Evolutionary conservation across 352 stramenopile genomes (phyloP), one percentile per base, ranked within the genome.

Genomic region (Phytopythium aichiense): DNA sequence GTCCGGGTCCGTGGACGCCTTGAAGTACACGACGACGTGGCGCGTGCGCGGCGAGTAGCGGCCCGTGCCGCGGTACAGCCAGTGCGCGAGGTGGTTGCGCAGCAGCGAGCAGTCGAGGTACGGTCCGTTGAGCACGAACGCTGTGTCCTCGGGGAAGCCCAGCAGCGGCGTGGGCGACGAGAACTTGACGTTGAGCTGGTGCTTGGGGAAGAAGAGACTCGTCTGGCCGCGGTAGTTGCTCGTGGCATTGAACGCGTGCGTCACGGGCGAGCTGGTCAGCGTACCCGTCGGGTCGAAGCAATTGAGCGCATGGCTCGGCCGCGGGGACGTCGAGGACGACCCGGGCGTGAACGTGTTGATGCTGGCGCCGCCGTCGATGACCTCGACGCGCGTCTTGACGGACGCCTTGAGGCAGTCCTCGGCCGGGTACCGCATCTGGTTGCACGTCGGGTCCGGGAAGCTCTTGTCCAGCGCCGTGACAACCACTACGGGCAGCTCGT

Each of bases 31-130:
- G 28, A 79, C 79, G 11, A 81, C 67, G 65, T 94, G 84, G 18
- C 73, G 67, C 18, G 82, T 77, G 22, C 83, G 82, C 8, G 84
- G 69, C 25, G 82, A 88, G 65, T 92, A 94, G 16, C 84, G 80
- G 30, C 76, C 72, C 9, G 82, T 92, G 20, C 70, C 65, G 18
- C 84, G 84, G 56, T 80, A 94, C 33, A 94, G 46, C 78, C 79
- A 91, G 59, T 94, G 82, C 18, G 82, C 82, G 54, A 94, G 65
- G 65, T 94, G 84, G 68, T 94, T 94, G 53, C 84, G 82, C 53
- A 91, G 56, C 56, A 94, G 25, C 8, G 70, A 84, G 58, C 78
- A 83, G 70, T 94, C 84, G 16, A 92, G 52, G 65, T 77, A 90
- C 5, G 84, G 84, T 0, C 84, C 84, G 50, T 94, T 91, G 55